A percentile compares a stretch with the other conserved stretches of the same genome.
phyloP scores from a whole-genome alignment of 1,139 yeast genomes.

The Saccharomyces pastorianus region DNA sequence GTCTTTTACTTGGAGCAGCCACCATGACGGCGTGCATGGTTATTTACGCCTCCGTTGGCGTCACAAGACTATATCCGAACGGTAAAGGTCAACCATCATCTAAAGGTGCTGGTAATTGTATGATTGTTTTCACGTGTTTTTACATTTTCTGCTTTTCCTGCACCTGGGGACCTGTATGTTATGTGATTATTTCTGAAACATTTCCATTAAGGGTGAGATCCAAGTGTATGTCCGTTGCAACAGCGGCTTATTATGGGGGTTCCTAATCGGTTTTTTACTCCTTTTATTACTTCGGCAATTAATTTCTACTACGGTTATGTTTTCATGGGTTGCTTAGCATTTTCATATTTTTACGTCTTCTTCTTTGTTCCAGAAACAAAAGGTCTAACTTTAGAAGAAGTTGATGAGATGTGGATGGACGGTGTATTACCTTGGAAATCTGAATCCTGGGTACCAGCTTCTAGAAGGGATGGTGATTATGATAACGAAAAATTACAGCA shows the following conservation, averaged over 20 bases:
- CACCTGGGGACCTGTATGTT: conserved; percentile 79
- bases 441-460: conserved; percentile 22
- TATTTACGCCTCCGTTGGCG: not conserved
- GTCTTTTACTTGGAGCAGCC: not conserved
- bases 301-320: conserved; percentile 52
- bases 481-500: conserved; percentile 13
- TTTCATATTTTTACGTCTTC: not conserved
- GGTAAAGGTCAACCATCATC: not conserved
- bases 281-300: conserved; percentile 47
- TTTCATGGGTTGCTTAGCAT: conserved; percentile 43
- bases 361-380: conserved; percentile 59
- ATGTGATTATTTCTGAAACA: conserved; percentile 41
- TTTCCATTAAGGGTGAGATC: not conserved
- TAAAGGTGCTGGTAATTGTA: not conserved
- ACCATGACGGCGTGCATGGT: not conserved
- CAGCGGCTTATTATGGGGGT: not conserved
- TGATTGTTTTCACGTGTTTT: conserved; percentile 51
- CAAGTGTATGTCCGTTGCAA: not conserved
- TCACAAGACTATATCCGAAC: not conserved
- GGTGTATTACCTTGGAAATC: conserved; percentile 41
- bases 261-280: conserved; percentile 62
- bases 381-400: conserved; percentile 63
- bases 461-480: conserved; percentile 27
- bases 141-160: conserved; percentile 73
- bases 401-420: conserved; percentile 47